Evolutionary conservation across 108 stramenopile species (phyloP), one percentile per base, ranked within the genome.

Genomic region (Skeletonema marinoi): DNA sequence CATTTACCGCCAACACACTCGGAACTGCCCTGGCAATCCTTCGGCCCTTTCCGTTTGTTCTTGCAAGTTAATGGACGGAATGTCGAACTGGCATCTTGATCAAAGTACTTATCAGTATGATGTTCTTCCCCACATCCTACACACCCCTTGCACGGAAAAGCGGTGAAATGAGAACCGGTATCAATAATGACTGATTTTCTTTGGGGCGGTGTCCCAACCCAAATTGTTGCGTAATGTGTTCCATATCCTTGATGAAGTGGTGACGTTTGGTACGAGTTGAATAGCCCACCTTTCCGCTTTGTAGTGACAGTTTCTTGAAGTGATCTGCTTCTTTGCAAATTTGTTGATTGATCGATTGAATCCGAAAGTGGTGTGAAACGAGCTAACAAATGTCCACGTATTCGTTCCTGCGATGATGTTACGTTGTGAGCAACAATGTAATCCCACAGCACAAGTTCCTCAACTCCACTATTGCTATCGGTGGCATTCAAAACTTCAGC

Each of bases 131-230:
- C 98, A 74, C 98, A 93, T 41, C 78, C 68, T 9, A 67, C 21
- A 66, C 98, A 98, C 12, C 85, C 85, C 42, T 70, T 83, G 80
- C 98, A 98, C 0, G 98, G 98, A 72, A 98, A 98, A 19, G 97
- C 98, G 0, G 96, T 97, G 83, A 81, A 95, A 70, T 95, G 96
- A 16, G 84, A 86, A 2, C 98, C 98, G 5, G 98, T 98, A 75
- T 98, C 98, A 60, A 98, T 88, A 71, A 98, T 98, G 39, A 98
- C 91, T 14, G 96, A 89, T 44, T 96, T 91, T 21, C 98, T 90
- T 77, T 97, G 97, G 3, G 98, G 89, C 32, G 78, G 97, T 19
- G 95, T 86, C 14, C 98, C 98, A 3, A 96, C 95, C 88, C 93
- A 98, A 0, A 97, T 60, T 38, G 94, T 90, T 1, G 92, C 91